These are phyloP conservation scores for Serendipita sp. DNA, from an alignment of 768 basidiomycete species.

Conservation along the genomic window DNA sequence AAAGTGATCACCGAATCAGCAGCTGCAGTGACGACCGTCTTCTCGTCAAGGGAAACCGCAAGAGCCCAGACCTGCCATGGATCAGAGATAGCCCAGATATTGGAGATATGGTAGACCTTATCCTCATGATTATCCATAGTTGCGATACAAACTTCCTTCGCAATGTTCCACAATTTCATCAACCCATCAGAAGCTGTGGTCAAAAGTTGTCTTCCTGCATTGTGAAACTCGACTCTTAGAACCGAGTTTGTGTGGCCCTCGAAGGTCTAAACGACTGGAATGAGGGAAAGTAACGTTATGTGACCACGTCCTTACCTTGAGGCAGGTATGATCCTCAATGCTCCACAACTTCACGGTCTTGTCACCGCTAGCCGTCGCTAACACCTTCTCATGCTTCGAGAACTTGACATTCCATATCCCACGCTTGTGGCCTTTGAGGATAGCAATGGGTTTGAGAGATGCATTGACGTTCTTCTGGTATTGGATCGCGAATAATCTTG, in stretches of 20 bases:
- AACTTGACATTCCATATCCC: slow-evolving; percentile 94
- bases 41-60: slow-evolving; percentile 63
- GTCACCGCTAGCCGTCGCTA: slow-evolving; percentile 92
- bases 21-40: slow-evolving; percentile 77
- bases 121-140: slow-evolving; percentile 97
- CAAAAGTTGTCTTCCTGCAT: slow-evolving; percentile 66
- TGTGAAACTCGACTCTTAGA: slow-evolving; percentile 78
- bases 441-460: slow-evolving; percentile 59
- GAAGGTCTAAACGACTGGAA: slow-evolving; percentile 46
- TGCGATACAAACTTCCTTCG: slow-evolving; percentile 67
- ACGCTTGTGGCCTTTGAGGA: slow-evolving; percentile 89
- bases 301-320: slow-evolving; percentile 28
- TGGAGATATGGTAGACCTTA: slow-evolving; percentile 39
- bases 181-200: slow-evolving; percentile 87
- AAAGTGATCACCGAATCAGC: slow-evolving; percentile 94
- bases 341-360: slow-evolving; percentile 90
- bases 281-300: not conserved
- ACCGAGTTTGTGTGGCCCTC: slow-evolving; percentile 98
- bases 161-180: slow-evolving; percentile 88
- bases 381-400: slow-evolving; percentile 57
- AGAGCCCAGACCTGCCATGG: slow-evolving; percentile 84
- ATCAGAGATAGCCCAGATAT: not conserved
- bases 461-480: slow-evolving; percentile 38
- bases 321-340: slow-evolving; percentile 80
- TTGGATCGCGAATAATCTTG: slow-evolving; percentile 71